Base-by-base conservation (phyloP, 208 protist genomes). In the Novymonas esmeraldas region DNA sequence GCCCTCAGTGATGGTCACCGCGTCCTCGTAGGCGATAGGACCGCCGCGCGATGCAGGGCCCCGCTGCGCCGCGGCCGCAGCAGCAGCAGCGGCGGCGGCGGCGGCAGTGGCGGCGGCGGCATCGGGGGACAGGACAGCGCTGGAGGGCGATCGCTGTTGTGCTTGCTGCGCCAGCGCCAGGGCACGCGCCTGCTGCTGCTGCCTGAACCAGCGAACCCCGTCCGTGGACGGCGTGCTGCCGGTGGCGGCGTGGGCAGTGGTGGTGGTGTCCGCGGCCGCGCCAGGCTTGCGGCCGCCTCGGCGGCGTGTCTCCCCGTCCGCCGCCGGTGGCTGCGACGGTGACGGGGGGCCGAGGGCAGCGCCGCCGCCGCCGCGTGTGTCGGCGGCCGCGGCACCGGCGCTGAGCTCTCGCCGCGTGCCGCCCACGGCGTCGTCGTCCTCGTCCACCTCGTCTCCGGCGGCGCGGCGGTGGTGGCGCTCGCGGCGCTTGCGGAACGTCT, bases 1-100 rank as follows among this genome's bases (percentile, higher is more conserved):
- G 34, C 87, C 90, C 52, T 89, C 78, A 5, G 81, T 77, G 7
- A 93, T 67, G 49, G 88, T 79, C 11, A 87, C 85, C 4, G 26
- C 51, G 34, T 89, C 72, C 26, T 58, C 71, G 58, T 92, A 89
- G 16, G 59, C 18, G 1, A 81, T 49, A 11, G 48, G 9, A n/a
- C 38, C 18, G 14, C 42, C 20, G 16, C 6, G 14, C 6, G 57
- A 3, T 33, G 39, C 44, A 33, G 38, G 16, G 42, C 2, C 26
- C 16, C 33, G 42, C 38, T 64, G 54, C 20, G 14, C 39, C 22
- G 38, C 39, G 10, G 62, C 31, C 0, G 45, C 44, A 14, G 33
- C 41, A 7, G 52, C 31, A 2, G 52, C 60, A 33, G 45, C 49
- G 1, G 31, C 54, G 11, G 31, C 51, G 18, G 57, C 34, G 16